Evolutionary conservation across 805 yeast genomes (phyloP).

Genomic region (Clavispora phyllophila): DNA sequence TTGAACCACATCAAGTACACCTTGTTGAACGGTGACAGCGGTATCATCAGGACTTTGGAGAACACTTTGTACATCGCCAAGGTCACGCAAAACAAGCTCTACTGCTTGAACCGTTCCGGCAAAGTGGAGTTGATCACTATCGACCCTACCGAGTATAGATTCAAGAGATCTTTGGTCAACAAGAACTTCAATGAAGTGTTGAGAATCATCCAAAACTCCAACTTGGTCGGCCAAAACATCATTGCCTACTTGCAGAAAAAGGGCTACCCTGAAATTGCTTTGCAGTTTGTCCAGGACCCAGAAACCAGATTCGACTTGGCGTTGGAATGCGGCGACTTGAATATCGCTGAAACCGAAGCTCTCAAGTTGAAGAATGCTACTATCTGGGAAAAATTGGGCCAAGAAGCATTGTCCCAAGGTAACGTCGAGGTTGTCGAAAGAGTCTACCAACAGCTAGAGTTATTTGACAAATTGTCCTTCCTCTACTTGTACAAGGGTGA

Average conservation of each 20-base stretch:
- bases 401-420: slow-evolving; percentile 88
- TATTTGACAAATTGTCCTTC: slow-evolving; percentile 86
- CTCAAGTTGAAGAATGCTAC: slow-evolving; percentile 59
- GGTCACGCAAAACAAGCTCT: slow-evolving; percentile 66
- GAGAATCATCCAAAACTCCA: slow-evolving; percentile 80
- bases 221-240: slow-evolving; percentile 94
- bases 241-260: slow-evolving; percentile 90
- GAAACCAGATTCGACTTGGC: slow-evolving; percentile 95
- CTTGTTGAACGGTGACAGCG: slow-evolving; percentile 88
- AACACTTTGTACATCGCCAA: slow-evolving; percentile 78
- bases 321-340: slow-evolving; percentile 84
- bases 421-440: slow-evolving; percentile 79
- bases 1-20: slow-evolving; percentile 94
- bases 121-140: slow-evolving; percentile 71
- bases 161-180: slow-evolving; percentile 87
- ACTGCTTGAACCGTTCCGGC: slow-evolving; percentile 81
- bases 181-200: slow-evolving; percentile 89
- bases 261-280: slow-evolving; percentile 96
- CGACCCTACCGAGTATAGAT: slow-evolving; percentile 96
- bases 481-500: slow-evolving; percentile 85
- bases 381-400: slow-evolving; percentile 78
- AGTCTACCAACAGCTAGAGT: slow-evolving; percentile 80
- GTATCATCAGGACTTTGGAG: slow-evolving; percentile 88
- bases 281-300: slow-evolving; percentile 94
- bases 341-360: slow-evolving; percentile 87